A percentile compares a stretch with the other conserved stretches of the same genome.
Evolutionary conservation across 805 yeast genomes (phyloP).

Genomic region (Hanseniaspora lindneri): DNA sequence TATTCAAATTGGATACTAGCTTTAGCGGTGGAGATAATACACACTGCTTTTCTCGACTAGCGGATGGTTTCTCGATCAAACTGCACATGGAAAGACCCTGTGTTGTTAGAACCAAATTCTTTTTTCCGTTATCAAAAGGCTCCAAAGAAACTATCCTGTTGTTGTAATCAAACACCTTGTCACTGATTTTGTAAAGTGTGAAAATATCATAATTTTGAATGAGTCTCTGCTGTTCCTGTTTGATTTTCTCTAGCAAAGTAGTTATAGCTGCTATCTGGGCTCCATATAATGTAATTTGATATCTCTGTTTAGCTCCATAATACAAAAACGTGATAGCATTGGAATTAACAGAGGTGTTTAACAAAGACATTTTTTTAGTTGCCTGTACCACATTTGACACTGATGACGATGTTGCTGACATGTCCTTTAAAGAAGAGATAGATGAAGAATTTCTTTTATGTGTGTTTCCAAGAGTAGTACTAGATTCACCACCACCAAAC

Average conservation of each 20-base stretch:
- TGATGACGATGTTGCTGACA: neutral
- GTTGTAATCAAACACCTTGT: constrained; percentile 58
- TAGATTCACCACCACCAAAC: neutral
- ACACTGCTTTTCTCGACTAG: constrained; percentile 40
- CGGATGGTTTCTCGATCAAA: constrained; percentile 40
- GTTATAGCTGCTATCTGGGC: constrained; percentile 49
- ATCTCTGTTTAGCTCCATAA: constrained; percentile 31
- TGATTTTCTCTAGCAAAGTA: constrained; percentile 67
- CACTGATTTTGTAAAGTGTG: constrained; percentile 61
- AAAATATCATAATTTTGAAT: constrained; percentile 67
- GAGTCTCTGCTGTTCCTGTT: constrained; percentile 63
- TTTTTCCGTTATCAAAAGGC: constrained; percentile 89
- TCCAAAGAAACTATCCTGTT: constrained; percentile 82
- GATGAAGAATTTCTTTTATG: constrained; percentile 5
- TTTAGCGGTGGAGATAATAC: constrained; percentile 61
- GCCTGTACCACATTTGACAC: neutral
- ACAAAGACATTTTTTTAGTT: neutral
- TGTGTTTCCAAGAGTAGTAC: neutral
- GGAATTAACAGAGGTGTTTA: constrained; percentile 8
- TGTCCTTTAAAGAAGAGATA: neutral
- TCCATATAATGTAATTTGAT: constrained; percentile 35
- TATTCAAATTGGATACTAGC: constrained; percentile 34
- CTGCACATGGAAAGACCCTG: constrained; percentile 70
- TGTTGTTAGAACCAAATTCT: constrained; percentile 81
- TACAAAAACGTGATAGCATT: constrained; percentile 29